Conservation (phyloP, 495 filamentous ascomycete species). For the Lasiosphaeria hispida region DNA sequence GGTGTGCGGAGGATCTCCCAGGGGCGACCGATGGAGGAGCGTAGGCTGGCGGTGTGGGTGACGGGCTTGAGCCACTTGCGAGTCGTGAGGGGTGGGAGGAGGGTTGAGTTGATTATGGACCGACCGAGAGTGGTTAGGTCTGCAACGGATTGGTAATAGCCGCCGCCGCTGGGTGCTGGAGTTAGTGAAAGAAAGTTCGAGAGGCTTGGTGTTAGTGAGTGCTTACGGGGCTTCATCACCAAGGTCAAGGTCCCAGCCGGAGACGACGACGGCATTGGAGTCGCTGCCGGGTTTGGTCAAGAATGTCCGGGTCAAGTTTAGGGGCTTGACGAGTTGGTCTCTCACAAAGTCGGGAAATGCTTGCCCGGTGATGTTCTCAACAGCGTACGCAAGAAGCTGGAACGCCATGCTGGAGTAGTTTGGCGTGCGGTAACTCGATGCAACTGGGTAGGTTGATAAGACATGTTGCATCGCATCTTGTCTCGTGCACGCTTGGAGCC, state of each 20-base stretch:
- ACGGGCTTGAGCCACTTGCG: constrained; percentile 54
- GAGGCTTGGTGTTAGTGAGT: background rate
- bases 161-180: background rate
- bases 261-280: constrained; percentile 6
- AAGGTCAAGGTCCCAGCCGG: constrained; percentile 10
- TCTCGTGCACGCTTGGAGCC: constrained; percentile 10
- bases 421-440: constrained; percentile 4
- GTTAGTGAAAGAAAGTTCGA: too few species aligned
- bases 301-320: constrained; percentile 18
- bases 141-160: constrained; percentile 44
- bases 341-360: constrained; percentile 15
- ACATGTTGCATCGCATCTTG: too few species aligned
- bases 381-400: constrained; percentile 22
- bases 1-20: constrained; percentile 50
- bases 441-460: constrained; percentile 8
- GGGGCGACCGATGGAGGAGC: constrained; percentile 49
- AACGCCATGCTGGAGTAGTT: constrained; percentile 25
- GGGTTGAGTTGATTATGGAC: constrained; percentile 48
- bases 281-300: constrained; percentile 8
- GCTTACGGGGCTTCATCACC: constrained; percentile 21
- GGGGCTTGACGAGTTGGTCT: constrained; percentile 14
- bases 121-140: constrained; percentile 50
- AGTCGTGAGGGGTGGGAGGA: constrained; percentile 43
- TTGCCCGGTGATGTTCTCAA: constrained; percentile 16
- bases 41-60: constrained; percentile 41